phyloP scores from a whole-genome alignment of 176 grass and related monocot genomes.

The Typha latifolia region DNA sequence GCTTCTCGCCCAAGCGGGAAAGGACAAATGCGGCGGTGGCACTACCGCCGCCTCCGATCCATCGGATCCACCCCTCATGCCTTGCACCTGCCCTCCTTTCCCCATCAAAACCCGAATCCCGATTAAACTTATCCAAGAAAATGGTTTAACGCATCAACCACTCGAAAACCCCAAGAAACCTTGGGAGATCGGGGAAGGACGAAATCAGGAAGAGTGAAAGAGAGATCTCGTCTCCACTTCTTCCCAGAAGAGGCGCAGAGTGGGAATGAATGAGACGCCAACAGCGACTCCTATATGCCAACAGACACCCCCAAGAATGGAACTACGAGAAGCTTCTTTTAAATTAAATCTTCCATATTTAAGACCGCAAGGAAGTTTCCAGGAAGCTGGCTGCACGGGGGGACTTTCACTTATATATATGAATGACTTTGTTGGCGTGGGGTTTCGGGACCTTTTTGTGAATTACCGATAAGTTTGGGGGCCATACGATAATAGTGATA shows the following conservation, averaged over 20 bases:
- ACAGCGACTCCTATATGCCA: too few relatives aligned
- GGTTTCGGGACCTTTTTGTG: too few relatives aligned
- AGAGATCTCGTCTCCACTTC: too few relatives aligned
- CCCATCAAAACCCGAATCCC: conserved; percentile 33
- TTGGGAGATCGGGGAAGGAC: too few relatives aligned
- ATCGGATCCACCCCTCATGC: neutral
- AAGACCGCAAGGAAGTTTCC: conserved; percentile 9
- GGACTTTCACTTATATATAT: too few relatives aligned
- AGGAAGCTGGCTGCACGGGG: neutral
- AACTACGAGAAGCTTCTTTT: neutral
- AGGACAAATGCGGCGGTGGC: neutral
- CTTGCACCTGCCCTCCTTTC: conserved; percentile 32
- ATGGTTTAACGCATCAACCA: neutral
- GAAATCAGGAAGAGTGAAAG: too few relatives aligned
- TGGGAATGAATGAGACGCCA: too few relatives aligned
- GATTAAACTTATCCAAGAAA: neutral
- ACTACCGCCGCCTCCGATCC: neutral
- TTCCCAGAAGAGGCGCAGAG: too few relatives aligned
- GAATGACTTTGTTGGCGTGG: too few relatives aligned
- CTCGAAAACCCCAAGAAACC: neutral
- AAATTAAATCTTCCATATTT: neutral
- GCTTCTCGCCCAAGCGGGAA: conserved; percentile 73
- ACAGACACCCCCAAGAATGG: neutral
- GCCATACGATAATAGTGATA: too few relatives aligned
- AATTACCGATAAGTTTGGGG: too few relatives aligned